These are phyloP conservation scores for Periconia macrospinosa DNA, from an alignment of 2,329 filamentous ascomycete species.

Conservation along the genomic window DNA sequence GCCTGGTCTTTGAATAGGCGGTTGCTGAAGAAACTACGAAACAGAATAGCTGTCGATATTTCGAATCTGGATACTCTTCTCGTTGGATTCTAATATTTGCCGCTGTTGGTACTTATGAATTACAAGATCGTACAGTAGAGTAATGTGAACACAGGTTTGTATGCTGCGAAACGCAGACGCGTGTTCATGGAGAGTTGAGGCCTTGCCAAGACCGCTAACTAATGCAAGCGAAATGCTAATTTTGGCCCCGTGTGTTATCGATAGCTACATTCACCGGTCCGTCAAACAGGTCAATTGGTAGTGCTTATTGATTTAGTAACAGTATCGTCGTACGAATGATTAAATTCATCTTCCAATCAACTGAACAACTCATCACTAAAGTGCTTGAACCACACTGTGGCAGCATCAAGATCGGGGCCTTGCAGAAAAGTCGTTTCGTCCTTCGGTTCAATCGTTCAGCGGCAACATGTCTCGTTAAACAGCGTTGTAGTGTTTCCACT, in stretches of 20 bases:
- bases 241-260: not conserved
- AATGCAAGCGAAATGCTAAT: not conserved
- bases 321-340: no score
- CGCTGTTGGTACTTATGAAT: no score
- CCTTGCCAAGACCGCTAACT: not conserved
- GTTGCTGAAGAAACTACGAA: not conserved
- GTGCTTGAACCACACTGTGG: no score
- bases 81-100: no score
- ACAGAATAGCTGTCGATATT: not conserved
- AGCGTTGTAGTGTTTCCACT: not conserved
- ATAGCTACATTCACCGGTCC: not conserved
- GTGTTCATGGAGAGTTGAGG: not conserved
- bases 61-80: no score
- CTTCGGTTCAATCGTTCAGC: no score
- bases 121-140: no score
- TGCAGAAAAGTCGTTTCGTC: not conserved
- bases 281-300: not conserved
- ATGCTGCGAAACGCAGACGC: not conserved
- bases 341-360: no score
- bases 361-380: no score
- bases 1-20: conserved; percentile 26
- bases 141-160: no score
- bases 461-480: not conserved
- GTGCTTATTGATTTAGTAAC: not conserved
- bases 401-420: no score